Percentiles rank a stretch among this genome's conserved stretches.
Evolutionary conservation across 257 asterid species (phyloP).

Genomic region (Nicotiana benthamiana): DNA sequence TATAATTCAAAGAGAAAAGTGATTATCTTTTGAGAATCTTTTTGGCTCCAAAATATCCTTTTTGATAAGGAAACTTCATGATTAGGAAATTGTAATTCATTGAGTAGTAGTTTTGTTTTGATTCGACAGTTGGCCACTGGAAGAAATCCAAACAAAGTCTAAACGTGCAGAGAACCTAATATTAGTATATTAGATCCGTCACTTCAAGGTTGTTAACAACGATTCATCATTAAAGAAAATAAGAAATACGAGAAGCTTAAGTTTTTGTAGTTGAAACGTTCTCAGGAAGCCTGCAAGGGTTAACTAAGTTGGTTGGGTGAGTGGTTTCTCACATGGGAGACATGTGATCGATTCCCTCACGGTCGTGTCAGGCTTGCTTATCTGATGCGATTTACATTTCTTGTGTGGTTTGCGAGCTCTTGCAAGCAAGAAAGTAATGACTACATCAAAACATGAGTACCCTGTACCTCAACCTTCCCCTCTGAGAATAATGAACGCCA

Average conservation of each 20-base stretch:
- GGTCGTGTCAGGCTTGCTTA: no score
- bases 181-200: not conserved
- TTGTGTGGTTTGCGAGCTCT: no score
- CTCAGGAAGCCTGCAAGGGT: no score
- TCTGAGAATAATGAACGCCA: not conserved
- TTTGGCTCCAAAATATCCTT: not conserved
- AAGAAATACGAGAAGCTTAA: not conserved
- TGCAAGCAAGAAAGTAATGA: not conserved
- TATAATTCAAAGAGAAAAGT: not conserved
- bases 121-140: not conserved
- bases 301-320: no score
- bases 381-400: no score
- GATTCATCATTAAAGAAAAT: not conserved
- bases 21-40: not conserved
- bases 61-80: not conserved
- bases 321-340: no score
- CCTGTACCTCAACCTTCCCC: not conserved
- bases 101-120: no score
- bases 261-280: not conserved
- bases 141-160: not conserved
- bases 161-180: conserved; percentile 2
- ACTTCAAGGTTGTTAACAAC: not conserved
- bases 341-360: no score
- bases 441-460: not conserved
- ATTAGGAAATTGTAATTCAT: no score